These are phyloP conservation scores for Capsicum pubescens DNA, from an alignment of 257 asterid genomes.

Conservation along the genomic window DNA sequence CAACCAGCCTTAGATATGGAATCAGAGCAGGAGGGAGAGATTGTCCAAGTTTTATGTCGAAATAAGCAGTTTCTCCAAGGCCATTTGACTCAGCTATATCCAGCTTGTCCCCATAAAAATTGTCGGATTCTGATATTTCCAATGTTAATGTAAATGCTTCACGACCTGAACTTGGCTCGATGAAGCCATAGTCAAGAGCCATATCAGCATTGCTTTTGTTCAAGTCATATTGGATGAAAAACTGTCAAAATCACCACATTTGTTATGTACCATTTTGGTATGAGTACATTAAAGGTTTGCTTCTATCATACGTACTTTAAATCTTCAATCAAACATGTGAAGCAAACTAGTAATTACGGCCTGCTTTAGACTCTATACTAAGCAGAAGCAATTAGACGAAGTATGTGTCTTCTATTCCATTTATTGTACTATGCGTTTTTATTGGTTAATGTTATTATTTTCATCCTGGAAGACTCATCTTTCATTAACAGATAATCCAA, in stretches of 20 bases:
- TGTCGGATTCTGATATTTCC: slow-evolving; percentile 80
- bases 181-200: slow-evolving; percentile 96
- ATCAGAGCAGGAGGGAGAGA: slow-evolving; percentile 76
- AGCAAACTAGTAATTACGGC: too few relatives aligned
- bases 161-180: slow-evolving; percentile 62
- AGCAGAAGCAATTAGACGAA: too few relatives aligned
- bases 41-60: slow-evolving; percentile 76
- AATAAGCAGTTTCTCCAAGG: slow-evolving; percentile 69
- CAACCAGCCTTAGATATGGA: slow-evolving; percentile 77
- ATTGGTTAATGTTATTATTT: too few relatives aligned
- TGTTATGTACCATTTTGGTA: neutral
- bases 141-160: slow-evolving; percentile 83
- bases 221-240: slow-evolving; percentile 79
- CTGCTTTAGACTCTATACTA: too few relatives aligned
- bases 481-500: neutral
- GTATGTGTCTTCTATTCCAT: too few relatives aligned
- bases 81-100: slow-evolving; percentile 88
- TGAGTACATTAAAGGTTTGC: neutral
- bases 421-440: too few relatives aligned
- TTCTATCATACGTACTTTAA: too few relatives aligned
- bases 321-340: too few relatives aligned
- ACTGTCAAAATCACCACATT: slow-evolving; percentile 50
- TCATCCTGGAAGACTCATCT: too few relatives aligned
- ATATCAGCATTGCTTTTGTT: slow-evolving; percentile 93
- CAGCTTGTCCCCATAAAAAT: slow-evolving; percentile 73